Evolutionary conservation across 352 stramenopile species (phyloP).

Genomic region (Pythium scleroteichum): DNA sequence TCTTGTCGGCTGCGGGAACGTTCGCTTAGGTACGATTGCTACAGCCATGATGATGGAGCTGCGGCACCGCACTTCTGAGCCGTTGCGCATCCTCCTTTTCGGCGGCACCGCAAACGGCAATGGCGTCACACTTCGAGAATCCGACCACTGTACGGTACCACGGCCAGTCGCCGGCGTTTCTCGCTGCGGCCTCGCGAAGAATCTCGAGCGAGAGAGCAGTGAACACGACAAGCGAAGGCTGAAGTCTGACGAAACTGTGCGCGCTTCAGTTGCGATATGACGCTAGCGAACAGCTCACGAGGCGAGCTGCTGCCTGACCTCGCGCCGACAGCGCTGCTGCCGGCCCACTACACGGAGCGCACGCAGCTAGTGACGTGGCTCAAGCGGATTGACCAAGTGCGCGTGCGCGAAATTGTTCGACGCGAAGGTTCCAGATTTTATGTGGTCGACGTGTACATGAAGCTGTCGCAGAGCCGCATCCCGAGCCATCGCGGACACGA

Average conservation of each 20-base stretch:
- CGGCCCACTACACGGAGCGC: slow-evolving; percentile 15
- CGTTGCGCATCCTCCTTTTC: too few species aligned
- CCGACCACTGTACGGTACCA: too few species aligned
- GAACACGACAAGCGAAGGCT: neutral
- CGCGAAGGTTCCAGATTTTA: slow-evolving; percentile 38
- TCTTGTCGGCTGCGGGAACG: neutral
- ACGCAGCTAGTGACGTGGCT: slow-evolving; percentile 14
- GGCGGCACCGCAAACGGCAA: too few species aligned
- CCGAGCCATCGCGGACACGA: slow-evolving; percentile 26
- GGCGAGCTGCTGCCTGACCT: slow-evolving; percentile 4
- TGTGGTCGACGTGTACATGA: slow-evolving; percentile 52
- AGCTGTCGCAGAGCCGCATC: slow-evolving; percentile 41
- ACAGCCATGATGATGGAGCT: neutral
- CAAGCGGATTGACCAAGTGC: slow-evolving; percentile 22
- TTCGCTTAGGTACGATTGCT: neutral
- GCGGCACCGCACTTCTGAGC: too few species aligned
- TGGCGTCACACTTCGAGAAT: too few species aligned
- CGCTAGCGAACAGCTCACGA: too few species aligned
- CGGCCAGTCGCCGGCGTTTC: too few species aligned
- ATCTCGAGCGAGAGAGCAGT: neutral
- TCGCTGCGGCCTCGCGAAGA: too few species aligned
- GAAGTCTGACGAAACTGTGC: too few species aligned
- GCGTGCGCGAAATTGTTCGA: slow-evolving; percentile 1
- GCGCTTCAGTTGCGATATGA: too few species aligned
- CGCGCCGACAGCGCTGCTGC: slow-evolving; percentile 3